A percentile compares a stretch with the other conserved stretches of the same genome.
Conservation (phyloP, 2,329 filamentous ascomycete genomes). For the Aspergillus nomiae region DNA sequence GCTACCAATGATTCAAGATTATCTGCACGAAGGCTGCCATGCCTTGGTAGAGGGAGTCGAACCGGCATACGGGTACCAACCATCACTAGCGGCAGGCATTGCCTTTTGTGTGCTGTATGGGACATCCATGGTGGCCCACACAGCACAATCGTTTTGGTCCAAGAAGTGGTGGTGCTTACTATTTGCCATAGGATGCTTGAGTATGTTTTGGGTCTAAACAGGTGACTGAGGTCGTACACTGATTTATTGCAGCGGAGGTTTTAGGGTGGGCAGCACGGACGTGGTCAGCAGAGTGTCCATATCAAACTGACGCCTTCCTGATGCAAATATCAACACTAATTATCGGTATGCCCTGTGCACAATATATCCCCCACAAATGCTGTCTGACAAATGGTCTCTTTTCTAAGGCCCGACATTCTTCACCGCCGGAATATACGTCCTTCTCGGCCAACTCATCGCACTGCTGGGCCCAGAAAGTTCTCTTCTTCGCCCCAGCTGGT, state of each 20-base stretch:
- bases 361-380: neutral
- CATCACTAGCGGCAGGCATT: conserved; percentile 36
- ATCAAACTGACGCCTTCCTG: conserved; percentile 51
- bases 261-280: conserved; percentile 50
- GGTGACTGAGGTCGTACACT: too few species aligned
- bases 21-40: conserved; percentile 15
- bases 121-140: conserved; percentile 37
- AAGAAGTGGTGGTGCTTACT: conserved; percentile 42
- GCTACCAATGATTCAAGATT: too few species aligned
- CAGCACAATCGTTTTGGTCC: conserved; percentile 37
- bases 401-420: conserved; percentile 51
- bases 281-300: conserved; percentile 42
- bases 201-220: conserved; percentile 17
- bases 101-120: conserved; percentile 37
- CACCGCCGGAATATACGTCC: conserved; percentile 54
- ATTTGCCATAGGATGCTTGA: conserved; percentile 38
- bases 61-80: conserved; percentile 38
- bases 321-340: conserved; percentile 52
- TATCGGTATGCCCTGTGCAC: conserved; percentile 27
- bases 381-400: neutral
- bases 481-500: conserved; percentile 44
- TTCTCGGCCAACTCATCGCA: conserved; percentile 51
- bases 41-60: conserved; percentile 25
- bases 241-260: conserved; percentile 37
- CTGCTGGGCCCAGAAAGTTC: conserved; percentile 48